A percentile compares a stretch with the other conserved stretches of the same genome.
phyloP scores from a whole-genome alignment of 345 rosid species.

The Atalantia buxifolia region DNA sequence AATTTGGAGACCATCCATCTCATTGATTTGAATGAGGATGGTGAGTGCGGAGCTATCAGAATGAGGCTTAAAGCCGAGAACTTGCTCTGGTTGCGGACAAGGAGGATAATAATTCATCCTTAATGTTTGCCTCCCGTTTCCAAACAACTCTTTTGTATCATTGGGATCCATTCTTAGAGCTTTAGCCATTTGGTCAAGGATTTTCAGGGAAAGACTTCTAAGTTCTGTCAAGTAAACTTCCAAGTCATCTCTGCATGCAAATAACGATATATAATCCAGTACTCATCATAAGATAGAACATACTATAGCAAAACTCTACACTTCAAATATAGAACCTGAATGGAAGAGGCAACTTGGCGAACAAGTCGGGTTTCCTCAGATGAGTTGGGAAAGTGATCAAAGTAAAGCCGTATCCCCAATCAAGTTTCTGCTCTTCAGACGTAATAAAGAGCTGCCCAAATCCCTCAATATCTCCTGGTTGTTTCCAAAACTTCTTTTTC shows the following conservation, averaged over 20 bases:
- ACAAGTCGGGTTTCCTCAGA: conserved; percentile 1
- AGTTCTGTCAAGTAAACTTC: background rate
- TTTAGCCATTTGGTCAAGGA: background rate
- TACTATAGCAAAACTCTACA: no score
- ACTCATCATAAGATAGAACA: no score
- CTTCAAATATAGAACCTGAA: background rate
- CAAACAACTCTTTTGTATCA: conserved; percentile 17
- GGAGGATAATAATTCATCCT: conserved; percentile 66
- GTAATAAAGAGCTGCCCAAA: background rate
- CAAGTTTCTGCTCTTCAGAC: conserved; percentile 4
- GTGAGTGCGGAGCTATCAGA: conserved; percentile 49
- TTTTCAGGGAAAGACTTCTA: background rate
- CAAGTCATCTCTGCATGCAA: conserved; percentile 4
- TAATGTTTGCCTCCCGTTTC: conserved; percentile 35
- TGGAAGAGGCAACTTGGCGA: conserved; percentile 14
- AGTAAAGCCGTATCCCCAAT: conserved; percentile 7
- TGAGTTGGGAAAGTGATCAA: background rate
- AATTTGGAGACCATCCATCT: conserved; percentile 57
- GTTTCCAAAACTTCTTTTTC: conserved; percentile 18
- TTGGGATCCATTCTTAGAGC: background rate
- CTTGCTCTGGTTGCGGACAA: conserved; percentile 52
- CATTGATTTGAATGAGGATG: conserved; percentile 42
- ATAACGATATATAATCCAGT: no score
- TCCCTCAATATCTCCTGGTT: background rate
- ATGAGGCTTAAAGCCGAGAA: conserved; percentile 44